phyloP scores from a whole-genome alignment of 106 monocot species.

The Dioscorea alata region DNA sequence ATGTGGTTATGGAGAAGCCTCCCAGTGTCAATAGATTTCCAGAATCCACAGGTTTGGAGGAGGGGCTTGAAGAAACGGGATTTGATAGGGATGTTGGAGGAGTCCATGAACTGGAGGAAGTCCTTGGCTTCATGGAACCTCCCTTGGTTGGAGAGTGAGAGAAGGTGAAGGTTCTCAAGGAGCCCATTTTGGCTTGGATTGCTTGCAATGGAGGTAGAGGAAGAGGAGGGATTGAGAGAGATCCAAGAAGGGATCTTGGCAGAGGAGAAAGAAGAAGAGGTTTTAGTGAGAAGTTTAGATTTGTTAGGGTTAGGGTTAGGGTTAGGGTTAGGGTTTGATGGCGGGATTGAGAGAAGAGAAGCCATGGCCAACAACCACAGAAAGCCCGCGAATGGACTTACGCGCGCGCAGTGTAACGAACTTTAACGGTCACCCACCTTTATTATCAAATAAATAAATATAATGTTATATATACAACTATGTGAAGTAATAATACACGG shows the following conservation, averaged over 20 bases:
- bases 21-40: slow-evolving; percentile 4
- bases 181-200: neutral
- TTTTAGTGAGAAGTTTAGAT: neutral
- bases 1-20: slow-evolving; percentile 7
- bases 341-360: neutral
- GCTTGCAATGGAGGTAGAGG: neutral
- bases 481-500: too few species aligned
- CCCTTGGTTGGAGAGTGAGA: slow-evolving; percentile 21
- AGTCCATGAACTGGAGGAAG: slow-evolving; percentile 16
- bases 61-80: slow-evolving; percentile 16
- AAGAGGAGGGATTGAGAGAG: slow-evolving; percentile 5
- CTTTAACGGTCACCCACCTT: too few species aligned
- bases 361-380: neutral
- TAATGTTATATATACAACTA: too few species aligned
- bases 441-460: too few species aligned
- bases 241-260: slow-evolving; percentile 24
- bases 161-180: slow-evolving; percentile 17
- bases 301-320: neutral
- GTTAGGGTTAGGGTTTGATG: neutral
- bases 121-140: slow-evolving; percentile 17
- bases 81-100: slow-evolving; percentile 5
- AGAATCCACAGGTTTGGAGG: slow-evolving; percentile 4
- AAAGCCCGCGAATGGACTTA: too few species aligned
- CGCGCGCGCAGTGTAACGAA: too few species aligned
- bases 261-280: neutral